Evolutionary conservation across 805 yeast species (phyloP).

Genomic region (Ogataea angusta): DNA sequence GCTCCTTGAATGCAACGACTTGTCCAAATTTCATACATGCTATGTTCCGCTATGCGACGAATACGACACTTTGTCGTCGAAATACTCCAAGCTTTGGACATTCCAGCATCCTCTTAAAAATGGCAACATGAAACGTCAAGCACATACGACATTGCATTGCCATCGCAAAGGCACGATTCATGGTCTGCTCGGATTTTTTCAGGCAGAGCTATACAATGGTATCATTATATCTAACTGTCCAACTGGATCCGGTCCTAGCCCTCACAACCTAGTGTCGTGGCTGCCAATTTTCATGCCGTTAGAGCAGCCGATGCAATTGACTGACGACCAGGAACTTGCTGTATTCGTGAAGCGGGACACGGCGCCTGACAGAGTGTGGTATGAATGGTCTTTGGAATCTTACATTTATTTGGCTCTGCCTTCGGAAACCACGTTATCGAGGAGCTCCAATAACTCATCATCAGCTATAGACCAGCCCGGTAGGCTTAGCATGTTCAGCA

Average conservation of each 20-base stretch:
- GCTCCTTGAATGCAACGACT: slow-evolving; percentile 18
- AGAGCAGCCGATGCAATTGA: slow-evolving; percentile 46
- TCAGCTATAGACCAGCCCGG: background rate
- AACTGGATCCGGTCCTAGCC: slow-evolving; percentile 34
- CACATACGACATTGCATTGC: slow-evolving; percentile 36
- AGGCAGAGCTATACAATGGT: slow-evolving; percentile 63
- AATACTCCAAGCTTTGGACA: slow-evolving; percentile 55
- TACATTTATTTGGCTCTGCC: slow-evolving; percentile 39
- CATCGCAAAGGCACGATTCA: slow-evolving; percentile 55
- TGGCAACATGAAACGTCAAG: slow-evolving; percentile 24
- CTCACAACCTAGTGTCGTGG: slow-evolving; percentile 55
- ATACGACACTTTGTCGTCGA: slow-evolving; percentile 42
- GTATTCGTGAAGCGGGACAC: slow-evolving; percentile 48
- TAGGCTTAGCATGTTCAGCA: slow-evolving; percentile 9
- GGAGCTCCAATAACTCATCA: slow-evolving; percentile 11
- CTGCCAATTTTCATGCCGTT: slow-evolving; percentile 66
- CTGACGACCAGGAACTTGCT: slow-evolving; percentile 54
- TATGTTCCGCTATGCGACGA: slow-evolving; percentile 32
- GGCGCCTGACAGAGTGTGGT: slow-evolving; percentile 50
- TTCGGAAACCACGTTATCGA: slow-evolving; percentile 15
- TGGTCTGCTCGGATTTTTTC: slow-evolving; percentile 74
- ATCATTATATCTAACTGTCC: slow-evolving; percentile 52
- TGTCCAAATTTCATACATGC: slow-evolving; percentile 21
- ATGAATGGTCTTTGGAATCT: slow-evolving; percentile 61
- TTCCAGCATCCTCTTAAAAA: slow-evolving; percentile 43